Conservation (phyloP, 2,329 filamentous ascomycete genomes). For the Neocucurbitaria cava region DNA sequence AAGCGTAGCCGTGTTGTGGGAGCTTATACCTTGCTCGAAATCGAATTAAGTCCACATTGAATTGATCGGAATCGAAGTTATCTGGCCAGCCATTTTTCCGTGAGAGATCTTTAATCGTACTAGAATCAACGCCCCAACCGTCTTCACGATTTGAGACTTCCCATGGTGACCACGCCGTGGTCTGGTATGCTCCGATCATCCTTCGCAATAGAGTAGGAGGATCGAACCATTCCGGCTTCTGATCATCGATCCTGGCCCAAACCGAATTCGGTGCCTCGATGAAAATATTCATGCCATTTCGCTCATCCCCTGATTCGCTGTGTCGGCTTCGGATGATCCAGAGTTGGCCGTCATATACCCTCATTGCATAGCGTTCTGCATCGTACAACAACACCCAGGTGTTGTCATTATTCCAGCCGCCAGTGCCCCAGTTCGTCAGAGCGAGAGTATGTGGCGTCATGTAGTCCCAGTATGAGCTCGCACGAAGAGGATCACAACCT, state of each 20-base stretch:
- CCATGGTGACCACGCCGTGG: slow-evolving; percentile 19
- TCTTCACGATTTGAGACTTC: slow-evolving; percentile 11
- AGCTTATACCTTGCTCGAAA: slow-evolving; percentile 13
- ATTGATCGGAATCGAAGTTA: slow-evolving; percentile 9
- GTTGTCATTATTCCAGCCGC: slow-evolving; percentile 16
- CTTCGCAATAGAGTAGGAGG: slow-evolving; percentile 12
- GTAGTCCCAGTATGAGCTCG: slow-evolving; percentile 3
- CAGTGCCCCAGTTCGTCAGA: slow-evolving; percentile 17
- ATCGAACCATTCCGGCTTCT: slow-evolving; percentile 7
- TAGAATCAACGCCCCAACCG: slow-evolving; percentile 3
- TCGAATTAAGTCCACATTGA: slow-evolving; percentile 20
- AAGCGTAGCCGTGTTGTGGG: slow-evolving; percentile 5
- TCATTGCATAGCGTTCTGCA: slow-evolving; percentile 14
- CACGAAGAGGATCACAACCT: slow-evolving; percentile 1
- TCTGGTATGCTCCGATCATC: slow-evolving; percentile 13
- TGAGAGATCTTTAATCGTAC: slow-evolving; percentile 5
- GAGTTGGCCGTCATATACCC: slow-evolving; percentile 14
- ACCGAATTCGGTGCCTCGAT: background rate
- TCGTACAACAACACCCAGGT: slow-evolving; percentile 19
- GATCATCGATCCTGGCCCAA: background rate
- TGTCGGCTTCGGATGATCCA: slow-evolving; percentile 2
- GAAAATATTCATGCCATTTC: background rate
- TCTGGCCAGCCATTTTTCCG: slow-evolving; percentile 17
- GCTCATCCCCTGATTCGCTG: background rate
- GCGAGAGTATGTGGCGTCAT: slow-evolving; percentile 8